Percentiles rank a stretch among this genome's conserved stretches.
These are phyloP conservation scores for Lanzia echinophila DNA, from an alignment of 2,329 filamentous ascomycete species.

Conservation along the genomic window DNA sequence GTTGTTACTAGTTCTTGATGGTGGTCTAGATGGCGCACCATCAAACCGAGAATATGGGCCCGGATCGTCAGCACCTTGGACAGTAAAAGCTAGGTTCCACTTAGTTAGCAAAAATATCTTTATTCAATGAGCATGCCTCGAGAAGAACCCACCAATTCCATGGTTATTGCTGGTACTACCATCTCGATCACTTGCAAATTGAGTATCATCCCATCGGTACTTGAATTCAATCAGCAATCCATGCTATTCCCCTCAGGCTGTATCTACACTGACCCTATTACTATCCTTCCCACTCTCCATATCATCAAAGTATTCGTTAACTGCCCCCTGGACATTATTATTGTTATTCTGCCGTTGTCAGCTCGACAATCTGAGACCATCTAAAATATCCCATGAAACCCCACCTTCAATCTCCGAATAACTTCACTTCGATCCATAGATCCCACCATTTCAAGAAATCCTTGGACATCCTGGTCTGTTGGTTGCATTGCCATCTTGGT, in stretches of 20 bases:
- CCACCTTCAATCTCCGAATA: slow-evolving; percentile 7
- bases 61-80: slow-evolving; percentile 10
- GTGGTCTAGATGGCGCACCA: slow-evolving; percentile 45
- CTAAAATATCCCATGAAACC: neutral
- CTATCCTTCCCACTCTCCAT: slow-evolving; percentile 21
- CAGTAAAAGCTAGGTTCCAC: slow-evolving; percentile 2
- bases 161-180: slow-evolving; percentile 35
- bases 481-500: slow-evolving; percentile 6
- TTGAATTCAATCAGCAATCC: slow-evolving; percentile 22
- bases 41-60: slow-evolving; percentile 2
- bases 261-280: slow-evolving; percentile 32
- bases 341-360: slow-evolving; percentile 36
- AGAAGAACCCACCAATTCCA: slow-evolving; percentile 38
- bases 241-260: no score
- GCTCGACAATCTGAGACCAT: neutral
- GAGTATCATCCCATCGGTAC: slow-evolving; percentile 50
- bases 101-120: neutral
- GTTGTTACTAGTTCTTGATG: slow-evolving; percentile 49
- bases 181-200: slow-evolving; percentile 47
- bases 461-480: slow-evolving; percentile 7
- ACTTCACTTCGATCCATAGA: slow-evolving; percentile 6
- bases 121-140: no score
- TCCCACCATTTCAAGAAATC: slow-evolving; percentile 6
- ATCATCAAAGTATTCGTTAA: slow-evolving; percentile 48
- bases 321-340: slow-evolving; percentile 42